A percentile compares a stretch with the other conserved stretches of the same genome.
Evolutionary conservation across 2,329 filamentous ascomycete species (phyloP).

Genomic region (Diplodia corticola): DNA sequence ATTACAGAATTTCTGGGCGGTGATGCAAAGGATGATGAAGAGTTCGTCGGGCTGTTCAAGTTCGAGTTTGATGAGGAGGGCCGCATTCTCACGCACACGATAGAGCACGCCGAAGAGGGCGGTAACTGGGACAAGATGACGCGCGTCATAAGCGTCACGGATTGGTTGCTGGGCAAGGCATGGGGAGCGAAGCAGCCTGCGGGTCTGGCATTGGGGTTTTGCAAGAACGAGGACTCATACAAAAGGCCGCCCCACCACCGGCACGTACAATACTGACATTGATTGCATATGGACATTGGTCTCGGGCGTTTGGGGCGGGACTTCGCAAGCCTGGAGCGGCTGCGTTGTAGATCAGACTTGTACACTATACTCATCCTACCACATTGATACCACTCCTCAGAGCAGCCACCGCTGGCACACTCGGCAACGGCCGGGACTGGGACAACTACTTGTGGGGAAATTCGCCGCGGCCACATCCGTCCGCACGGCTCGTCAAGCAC

Average conservation of each 20-base stretch:
- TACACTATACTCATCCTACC: constrained; percentile 3
- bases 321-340: background rate
- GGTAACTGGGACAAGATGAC: constrained; percentile 81
- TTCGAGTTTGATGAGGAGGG: constrained; percentile 94
- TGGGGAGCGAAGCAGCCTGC: constrained; percentile 47
- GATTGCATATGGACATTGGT: constrained; percentile 12
- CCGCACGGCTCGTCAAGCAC: constrained; percentile 15
- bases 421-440: constrained; percentile 7
- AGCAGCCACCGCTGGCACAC: background rate
- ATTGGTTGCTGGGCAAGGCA: constrained; percentile 87
- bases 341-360: constrained; percentile 9
- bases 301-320: background rate
- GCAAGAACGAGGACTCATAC: constrained; percentile 29
- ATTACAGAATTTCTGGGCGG: constrained; percentile 58
- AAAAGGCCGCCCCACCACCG: constrained; percentile 29
- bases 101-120: constrained; percentile 86
- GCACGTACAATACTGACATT: constrained; percentile 14
- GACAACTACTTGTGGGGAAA: constrained; percentile 4
- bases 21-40: constrained; percentile 54
- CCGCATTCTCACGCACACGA: constrained; percentile 81
- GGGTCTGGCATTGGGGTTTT: constrained; percentile 22
- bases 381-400: constrained; percentile 1
- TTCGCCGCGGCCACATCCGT: background rate
- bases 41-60: constrained; percentile 89
- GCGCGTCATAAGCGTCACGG: constrained; percentile 85